Evolutionary conservation across 73 alveolate genomes (phyloP).

Genomic region (Tetrahymena borealis): DNA sequence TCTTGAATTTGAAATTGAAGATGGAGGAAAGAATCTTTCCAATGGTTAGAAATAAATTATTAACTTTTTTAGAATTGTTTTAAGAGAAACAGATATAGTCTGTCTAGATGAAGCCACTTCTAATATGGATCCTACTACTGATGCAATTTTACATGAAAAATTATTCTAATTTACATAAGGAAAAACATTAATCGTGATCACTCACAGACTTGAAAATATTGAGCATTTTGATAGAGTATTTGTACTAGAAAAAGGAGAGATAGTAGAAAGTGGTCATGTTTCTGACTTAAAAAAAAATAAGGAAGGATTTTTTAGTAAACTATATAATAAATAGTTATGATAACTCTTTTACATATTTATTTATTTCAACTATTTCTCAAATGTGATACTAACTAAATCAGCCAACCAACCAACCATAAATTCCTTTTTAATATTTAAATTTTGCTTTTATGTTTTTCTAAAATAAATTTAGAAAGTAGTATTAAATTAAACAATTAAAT

Average conservation of each 20-base stretch:
- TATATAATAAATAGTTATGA: too few relatives aligned
- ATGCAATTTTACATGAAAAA: slow-evolving; percentile 42
- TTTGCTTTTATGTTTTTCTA: too few relatives aligned
- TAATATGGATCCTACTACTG: slow-evolving; percentile 70
- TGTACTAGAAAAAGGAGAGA: slow-evolving; percentile 21
- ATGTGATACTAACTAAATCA: too few relatives aligned
- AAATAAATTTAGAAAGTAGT: too few relatives aligned
- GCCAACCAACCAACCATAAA: too few relatives aligned
- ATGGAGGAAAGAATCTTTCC: slow-evolving; percentile 59
- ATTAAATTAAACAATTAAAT: too few relatives aligned
- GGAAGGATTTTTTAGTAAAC: not conserved
- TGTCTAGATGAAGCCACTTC: slow-evolving; percentile 77
- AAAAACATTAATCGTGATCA: slow-evolving; percentile 32
- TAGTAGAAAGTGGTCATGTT: slow-evolving; percentile 21
- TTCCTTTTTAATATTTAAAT: too few relatives aligned
- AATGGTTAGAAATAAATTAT: slow-evolving; percentile 68
- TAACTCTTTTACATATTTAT: too few relatives aligned
- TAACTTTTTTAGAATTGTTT: slow-evolving; percentile 62
- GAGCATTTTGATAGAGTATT: slow-evolving; percentile 23
- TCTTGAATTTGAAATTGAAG: slow-evolving; percentile 47
- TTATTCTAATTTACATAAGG: slow-evolving; percentile 4
- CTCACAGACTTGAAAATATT: slow-evolving; percentile 37
- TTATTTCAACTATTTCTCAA: too few relatives aligned
- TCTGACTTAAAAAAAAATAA: not conserved
- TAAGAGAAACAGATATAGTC: slow-evolving; percentile 58